These are phyloP conservation scores for Aspergillus nanangensis DNA, from an alignment of 495 filamentous ascomycete genomes.

Conservation along the genomic window DNA sequence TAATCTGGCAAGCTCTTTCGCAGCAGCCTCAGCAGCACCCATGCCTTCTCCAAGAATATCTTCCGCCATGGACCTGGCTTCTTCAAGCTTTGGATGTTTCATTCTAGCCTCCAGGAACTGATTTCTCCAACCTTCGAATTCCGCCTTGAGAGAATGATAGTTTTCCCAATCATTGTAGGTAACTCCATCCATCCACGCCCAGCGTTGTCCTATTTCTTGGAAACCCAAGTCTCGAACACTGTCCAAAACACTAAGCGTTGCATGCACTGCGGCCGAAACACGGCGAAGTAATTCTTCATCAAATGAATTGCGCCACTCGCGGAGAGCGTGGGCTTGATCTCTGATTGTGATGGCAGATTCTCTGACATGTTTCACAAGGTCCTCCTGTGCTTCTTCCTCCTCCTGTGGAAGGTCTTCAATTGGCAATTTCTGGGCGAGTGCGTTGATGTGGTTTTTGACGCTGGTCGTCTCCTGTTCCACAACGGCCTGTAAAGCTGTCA, in stretches of 20 bases:
- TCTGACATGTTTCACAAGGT: constrained; percentile 59
- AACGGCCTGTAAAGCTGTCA: constrained; percentile 64
- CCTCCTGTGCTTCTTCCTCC: constrained; percentile 55
- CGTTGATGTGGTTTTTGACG: constrained; percentile 64
- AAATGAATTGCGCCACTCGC: constrained; percentile 72
- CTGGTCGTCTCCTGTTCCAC: constrained; percentile 54
- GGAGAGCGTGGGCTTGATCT: constrained; percentile 73
- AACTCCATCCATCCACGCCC: constrained; percentile 94
- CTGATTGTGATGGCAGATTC: constrained; percentile 72
- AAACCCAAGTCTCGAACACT: constrained; percentile 82
- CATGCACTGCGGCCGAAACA: constrained; percentile 70
- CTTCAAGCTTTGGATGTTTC: constrained; percentile 64
- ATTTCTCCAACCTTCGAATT: constrained; percentile 80
- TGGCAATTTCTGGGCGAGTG: constrained; percentile 53
- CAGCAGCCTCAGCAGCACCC: constrained; percentile 71
- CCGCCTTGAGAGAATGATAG: constrained; percentile 79
- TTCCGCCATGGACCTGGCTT: constrained; percentile 63
- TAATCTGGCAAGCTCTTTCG: constrained; percentile 74
- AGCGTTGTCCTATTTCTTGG: constrained; percentile 94
- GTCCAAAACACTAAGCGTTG: constrained; percentile 78
- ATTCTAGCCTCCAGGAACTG: constrained; percentile 69
- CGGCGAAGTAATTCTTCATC: constrained; percentile 63
- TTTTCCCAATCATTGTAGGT: constrained; percentile 95
- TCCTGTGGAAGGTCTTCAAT: constrained; percentile 48
- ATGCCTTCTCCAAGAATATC: constrained; percentile 74